Evolutionary conservation across 1,284 basidiomycete genomes (phyloP).

Genomic region (Tilletia horrida): DNA sequence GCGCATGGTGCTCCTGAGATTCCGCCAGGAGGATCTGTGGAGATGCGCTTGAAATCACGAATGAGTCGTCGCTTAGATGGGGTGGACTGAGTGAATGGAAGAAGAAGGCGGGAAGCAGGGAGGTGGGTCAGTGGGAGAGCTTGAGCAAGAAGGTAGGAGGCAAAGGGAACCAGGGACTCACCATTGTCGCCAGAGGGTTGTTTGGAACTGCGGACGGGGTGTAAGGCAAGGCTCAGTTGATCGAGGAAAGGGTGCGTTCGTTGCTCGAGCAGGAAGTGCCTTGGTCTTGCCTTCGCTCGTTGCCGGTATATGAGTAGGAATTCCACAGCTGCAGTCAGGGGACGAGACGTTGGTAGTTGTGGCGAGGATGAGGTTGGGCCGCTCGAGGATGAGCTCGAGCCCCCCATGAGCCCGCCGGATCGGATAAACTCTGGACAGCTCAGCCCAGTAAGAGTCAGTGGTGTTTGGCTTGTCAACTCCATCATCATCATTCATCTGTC

Average conservation of each 20-base stretch:
- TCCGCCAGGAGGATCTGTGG: slow-evolving; percentile 87
- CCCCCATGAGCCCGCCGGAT: no score
- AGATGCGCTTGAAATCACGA: slow-evolving; percentile 77
- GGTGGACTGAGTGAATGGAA: slow-evolving; percentile 39
- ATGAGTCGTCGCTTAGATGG: slow-evolving; percentile 53
- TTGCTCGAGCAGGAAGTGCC: neutral
- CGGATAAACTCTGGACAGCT: no score
- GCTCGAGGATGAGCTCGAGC: no score
- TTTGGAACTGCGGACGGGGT: neutral
- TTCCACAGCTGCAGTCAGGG: neutral
- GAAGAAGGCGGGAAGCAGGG: neutral
- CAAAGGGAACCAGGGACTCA: neutral
- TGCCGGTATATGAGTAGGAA: neutral
- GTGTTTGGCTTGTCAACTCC: no score
- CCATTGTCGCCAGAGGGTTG: neutral
- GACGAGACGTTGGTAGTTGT: no score
- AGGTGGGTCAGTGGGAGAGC: neutral
- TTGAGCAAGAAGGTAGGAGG: neutral
- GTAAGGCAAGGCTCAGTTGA: no score
- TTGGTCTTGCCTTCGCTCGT: neutral
- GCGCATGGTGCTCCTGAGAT: slow-evolving; percentile 94
- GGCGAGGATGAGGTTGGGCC: no score
- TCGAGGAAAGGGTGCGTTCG: neutral
- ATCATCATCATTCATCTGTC: no score
- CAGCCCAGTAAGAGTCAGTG: no score